phyloP scores from a whole-genome alignment of 1,139 yeast genomes.

The Geotrichum phurueaensis region DNA sequence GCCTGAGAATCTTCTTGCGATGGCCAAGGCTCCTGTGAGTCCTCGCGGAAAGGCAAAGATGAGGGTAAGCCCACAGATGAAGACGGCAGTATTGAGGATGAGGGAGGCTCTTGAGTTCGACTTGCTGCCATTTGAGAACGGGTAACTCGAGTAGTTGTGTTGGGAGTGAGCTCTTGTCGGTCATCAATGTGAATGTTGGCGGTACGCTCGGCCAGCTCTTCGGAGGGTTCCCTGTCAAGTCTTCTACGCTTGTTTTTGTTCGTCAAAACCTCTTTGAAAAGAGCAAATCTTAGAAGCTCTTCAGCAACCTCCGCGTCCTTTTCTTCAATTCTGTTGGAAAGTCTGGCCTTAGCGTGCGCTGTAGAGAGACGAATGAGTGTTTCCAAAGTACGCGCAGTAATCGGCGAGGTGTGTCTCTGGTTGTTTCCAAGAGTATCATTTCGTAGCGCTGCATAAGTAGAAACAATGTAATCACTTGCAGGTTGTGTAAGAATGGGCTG shows the following conservation, averaged over 20 bases:
- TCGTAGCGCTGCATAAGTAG: slow-evolving; percentile 73
- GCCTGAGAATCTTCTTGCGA: slow-evolving; percentile 17
- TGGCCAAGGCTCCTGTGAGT: slow-evolving; percentile 29
- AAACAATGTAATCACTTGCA: slow-evolving; percentile 79
- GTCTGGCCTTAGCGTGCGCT: slow-evolving; percentile 93
- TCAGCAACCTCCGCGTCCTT: slow-evolving; percentile 86
- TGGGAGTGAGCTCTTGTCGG: slow-evolving; percentile 12
- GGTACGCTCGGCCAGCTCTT: slow-evolving; percentile 20
- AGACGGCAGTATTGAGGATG: slow-evolving; percentile 5
- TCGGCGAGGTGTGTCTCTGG: slow-evolving; percentile 84
- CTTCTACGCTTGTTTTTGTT: slow-evolving; percentile 34
- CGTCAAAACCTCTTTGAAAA: slow-evolving; percentile 62
- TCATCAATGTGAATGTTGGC: slow-evolving; percentile 21
- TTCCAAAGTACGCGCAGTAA: slow-evolving; percentile 96
- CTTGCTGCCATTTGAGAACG: slow-evolving; percentile 24
- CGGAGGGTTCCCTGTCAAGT: slow-evolving; percentile 19
- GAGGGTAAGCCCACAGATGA: slow-evolving; percentile 18
- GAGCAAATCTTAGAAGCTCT: slow-evolving; percentile 73
- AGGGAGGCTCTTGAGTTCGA: background rate
- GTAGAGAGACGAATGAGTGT: slow-evolving; percentile 92
- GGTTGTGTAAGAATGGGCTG: slow-evolving; percentile 72
- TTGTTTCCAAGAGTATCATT: slow-evolving; percentile 69
- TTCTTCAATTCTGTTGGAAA: slow-evolving; percentile 66
- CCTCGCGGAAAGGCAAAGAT: slow-evolving; percentile 17
- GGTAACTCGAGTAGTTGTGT: slow-evolving; percentile 7